These are phyloP conservation scores for Gamsiella multidivaricata DNA, from an alignment of 192 early-diverging fungal species.

Conservation along the genomic window DNA sequence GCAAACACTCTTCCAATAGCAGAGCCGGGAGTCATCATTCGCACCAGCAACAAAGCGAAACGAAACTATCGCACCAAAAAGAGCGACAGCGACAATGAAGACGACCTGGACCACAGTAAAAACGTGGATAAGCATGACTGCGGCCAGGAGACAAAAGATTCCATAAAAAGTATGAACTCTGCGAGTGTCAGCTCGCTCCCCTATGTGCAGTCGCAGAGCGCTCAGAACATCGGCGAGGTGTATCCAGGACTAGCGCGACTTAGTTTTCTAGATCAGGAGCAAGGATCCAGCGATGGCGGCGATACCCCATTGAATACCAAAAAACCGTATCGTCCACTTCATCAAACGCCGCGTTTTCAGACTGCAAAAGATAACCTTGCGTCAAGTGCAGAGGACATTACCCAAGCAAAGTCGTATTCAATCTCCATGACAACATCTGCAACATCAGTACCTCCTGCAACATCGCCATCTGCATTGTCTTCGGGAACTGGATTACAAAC, in stretches of 20 bases:
- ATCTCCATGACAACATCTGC: not conserved
- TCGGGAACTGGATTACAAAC: slow-evolving; percentile 14
- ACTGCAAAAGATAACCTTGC: not conserved
- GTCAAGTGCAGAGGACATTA: not conserved
- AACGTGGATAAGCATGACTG: slow-evolving; percentile 5
- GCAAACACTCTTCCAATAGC: not conserved
- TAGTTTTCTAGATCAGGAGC: slow-evolving; percentile 42
- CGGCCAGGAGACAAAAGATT: not conserved
- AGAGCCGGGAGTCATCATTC: not conserved
- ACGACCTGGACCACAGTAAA: not conserved
- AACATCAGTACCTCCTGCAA: slow-evolving; percentile 7
- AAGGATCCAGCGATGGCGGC: not conserved
- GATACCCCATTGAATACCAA: not conserved
- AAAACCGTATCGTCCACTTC: slow-evolving; percentile 11
- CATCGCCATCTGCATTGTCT: slow-evolving; percentile 19
- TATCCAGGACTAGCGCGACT: slow-evolving; percentile 42
- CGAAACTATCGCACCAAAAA: slow-evolving; percentile 35
- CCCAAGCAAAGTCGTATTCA: not conserved
- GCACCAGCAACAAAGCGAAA: slow-evolving; percentile 1
- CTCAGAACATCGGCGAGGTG: slow-evolving; percentile 40
- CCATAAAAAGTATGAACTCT: too few relatives aligned
- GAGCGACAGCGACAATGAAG: slow-evolving; percentile 3
- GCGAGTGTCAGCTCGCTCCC: not conserved
- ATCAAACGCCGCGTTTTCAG: slow-evolving; percentile 10
- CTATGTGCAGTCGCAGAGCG: slow-evolving; percentile 46